Evolutionary conservation across 352 stramenopile genomes (phyloP), one percentile per base, ranked within the genome.

Genomic region (Phytopythium vexans): DNA sequence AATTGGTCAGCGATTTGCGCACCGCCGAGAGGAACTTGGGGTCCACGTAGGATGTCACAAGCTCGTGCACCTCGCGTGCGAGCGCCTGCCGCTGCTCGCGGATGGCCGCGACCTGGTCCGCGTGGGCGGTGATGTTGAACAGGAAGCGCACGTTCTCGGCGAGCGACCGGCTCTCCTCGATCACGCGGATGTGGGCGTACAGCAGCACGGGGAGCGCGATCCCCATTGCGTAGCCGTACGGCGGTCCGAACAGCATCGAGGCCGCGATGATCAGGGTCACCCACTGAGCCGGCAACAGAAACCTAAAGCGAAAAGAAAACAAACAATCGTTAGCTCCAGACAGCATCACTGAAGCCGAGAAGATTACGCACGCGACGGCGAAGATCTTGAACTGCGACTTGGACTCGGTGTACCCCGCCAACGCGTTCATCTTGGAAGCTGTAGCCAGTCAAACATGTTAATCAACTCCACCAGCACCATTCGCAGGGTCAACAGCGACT

Each of bases 381-480:
- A 88, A 85, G 52, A 89, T 87, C 64, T 91, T 91, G 57, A 89
- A 89, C 78, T 89, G 88, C 4, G 75, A 88, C 62, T 78, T 83
- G 21, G 77, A 91, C 63, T 91, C 77, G 44, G 83, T 68, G 38
- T 77, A 89, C 8, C 81, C 81, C 4, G 81, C 81, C 2, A 82
- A 49, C 35, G 58, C 77, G 52, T 91, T 91, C 51, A 91, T 67
- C 51, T 91, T 91, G 31, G 58, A 74, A 32, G 72, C 80, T 90
- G 36, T 14, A 45, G 10, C 9, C 6, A 36, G 21, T 10, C 8
- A 51, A 37, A 15, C 8, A 31, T 7, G 2, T 11, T 1, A 36
- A 14, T 34, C 42, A 10, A 62, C 35, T 35, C 14, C 15, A 56
- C 35, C 11, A 41, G 33, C 42, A 54, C 27, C 10, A 48, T 31